These are phyloP conservation scores for Fagus sylvatica DNA, from an alignment of 306 rosid species.

Conservation along the genomic window DNA sequence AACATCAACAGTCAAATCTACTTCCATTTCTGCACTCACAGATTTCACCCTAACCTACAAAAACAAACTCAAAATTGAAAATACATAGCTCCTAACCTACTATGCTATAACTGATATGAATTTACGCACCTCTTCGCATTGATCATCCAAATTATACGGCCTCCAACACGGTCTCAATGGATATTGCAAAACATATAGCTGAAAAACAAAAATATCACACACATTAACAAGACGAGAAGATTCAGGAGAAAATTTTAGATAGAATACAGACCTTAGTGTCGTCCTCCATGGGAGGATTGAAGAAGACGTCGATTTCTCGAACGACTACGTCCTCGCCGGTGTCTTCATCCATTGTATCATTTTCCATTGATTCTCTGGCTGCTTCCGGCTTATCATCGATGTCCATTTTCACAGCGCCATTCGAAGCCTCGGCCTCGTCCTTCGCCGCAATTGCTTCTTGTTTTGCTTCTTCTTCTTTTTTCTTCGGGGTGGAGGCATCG, in stretches of 20 bases:
- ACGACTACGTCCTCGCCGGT: slow-evolving; percentile 55
- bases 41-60: slow-evolving; percentile 72
- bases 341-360: slow-evolving; percentile 61
- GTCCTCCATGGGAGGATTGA: slow-evolving; percentile 50
- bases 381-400: slow-evolving; percentile 30
- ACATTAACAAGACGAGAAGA: not conserved
- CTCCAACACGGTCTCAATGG: slow-evolving; percentile 88
- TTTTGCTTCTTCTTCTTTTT: slow-evolving; percentile 30
- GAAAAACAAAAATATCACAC: not conserved
- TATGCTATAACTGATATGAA: not conserved
- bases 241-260: not conserved
- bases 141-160: slow-evolving; percentile 75
- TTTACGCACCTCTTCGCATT: slow-evolving; percentile 67
- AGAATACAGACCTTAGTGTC: slow-evolving; percentile 47
- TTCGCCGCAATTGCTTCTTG: slow-evolving; percentile 17
- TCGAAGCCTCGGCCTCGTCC: slow-evolving; percentile 25
- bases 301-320: slow-evolving; percentile 84
- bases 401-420: slow-evolving; percentile 48
- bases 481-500: slow-evolving; percentile 22
- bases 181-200: slow-evolving; percentile 82
- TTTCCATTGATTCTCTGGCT: slow-evolving; percentile 31
- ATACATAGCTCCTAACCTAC: not conserved
- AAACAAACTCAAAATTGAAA: slow-evolving; percentile 7
- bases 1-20: slow-evolving; percentile 64
- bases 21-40: slow-evolving; percentile 52